Conservation (phyloP, 306 rosid genomes). For the Ormosia emarginata region DNA sequence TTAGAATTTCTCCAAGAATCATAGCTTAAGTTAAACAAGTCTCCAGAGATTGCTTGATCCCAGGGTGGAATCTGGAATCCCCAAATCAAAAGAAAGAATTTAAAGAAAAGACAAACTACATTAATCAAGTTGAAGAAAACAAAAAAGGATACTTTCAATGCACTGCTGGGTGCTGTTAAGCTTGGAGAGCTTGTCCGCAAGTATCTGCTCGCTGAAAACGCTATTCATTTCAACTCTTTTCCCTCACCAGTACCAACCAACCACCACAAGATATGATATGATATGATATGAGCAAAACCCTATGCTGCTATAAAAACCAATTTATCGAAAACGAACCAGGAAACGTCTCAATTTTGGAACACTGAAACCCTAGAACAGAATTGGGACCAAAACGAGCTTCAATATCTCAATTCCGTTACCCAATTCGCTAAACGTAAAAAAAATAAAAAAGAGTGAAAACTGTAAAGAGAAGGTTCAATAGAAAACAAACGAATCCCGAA, state of each 20-base stretch:
- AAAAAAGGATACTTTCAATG: conserved; percentile 77
- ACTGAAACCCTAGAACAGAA: conserved; percentile 12
- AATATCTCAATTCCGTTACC: not conserved
- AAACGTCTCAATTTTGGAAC: not conserved
- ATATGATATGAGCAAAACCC: conserved; percentile 15
- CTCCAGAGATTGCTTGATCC: no score
- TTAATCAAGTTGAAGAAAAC: not conserved
- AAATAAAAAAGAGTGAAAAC: not conserved
- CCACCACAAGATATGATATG: not conserved
- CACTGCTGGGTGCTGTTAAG: conserved; percentile 84
- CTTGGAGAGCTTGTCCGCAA: conserved; percentile 87
- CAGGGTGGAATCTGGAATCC: not conserved
- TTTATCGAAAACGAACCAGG: not conserved
- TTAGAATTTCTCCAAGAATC: no score
- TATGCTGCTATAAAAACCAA: not conserved
- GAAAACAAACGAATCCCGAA: not conserved
- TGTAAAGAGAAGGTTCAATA: not conserved
- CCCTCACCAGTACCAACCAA: not conserved
- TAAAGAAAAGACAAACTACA: not conserved
- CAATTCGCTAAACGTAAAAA: not conserved
- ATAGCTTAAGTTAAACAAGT: no score
- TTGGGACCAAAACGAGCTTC: conserved; percentile 7
- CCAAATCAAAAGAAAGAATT: not conserved
- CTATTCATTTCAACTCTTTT: conserved; percentile 57
- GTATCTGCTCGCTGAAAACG: conserved; percentile 73